A percentile compares a stretch with the other conserved stretches of the same genome.
Evolutionary conservation across 371 early-diverging fungal genomes (phyloP).

Genomic region (Saksenaea oblongispora): DNA sequence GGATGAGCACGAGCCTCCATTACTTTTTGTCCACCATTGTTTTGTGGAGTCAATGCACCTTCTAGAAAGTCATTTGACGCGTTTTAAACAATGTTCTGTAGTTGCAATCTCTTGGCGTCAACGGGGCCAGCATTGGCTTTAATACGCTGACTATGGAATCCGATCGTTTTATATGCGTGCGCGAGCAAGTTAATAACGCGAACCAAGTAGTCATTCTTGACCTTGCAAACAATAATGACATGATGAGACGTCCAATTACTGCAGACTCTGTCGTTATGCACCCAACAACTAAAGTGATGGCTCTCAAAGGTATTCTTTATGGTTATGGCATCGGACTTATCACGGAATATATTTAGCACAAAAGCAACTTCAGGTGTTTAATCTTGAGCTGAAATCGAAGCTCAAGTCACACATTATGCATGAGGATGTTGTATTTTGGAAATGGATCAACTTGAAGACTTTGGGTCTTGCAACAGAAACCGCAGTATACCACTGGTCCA

Average conservation of each 20-base stretch:
- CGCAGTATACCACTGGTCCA: constrained; percentile 95
- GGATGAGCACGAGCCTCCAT: neutral
- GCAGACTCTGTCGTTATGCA: constrained; percentile 99
- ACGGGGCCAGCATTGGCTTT: constrained; percentile 91
- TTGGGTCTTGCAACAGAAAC: constrained; percentile 91
- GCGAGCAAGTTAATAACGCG: constrained; percentile 84
- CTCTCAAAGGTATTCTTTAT: constrained; percentile 81
- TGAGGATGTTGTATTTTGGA: constrained; percentile 97
- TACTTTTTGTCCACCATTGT: neutral
- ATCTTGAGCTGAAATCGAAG: constrained; percentile 93
- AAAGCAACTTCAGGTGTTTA: constrained; percentile 94
- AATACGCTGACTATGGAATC: constrained; percentile 97
- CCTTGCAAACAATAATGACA: constrained; percentile 77
- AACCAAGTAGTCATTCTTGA: constrained; percentile 95
- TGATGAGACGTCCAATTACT: constrained; percentile 89
- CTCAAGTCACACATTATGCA: constrained; percentile 89
- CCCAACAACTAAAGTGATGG: constrained; percentile 89
- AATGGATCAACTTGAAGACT: constrained; percentile 86
- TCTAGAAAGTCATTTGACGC: neutral
- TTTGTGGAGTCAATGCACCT: neutral
- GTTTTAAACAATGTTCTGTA: constrained; percentile 31
- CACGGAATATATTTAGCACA: constrained; percentile 62
- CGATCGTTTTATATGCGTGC: constrained; percentile 95
- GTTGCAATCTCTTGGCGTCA: constrained; percentile 92
- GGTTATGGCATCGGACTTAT: neutral